Percentiles rank a stretch among this genome's conserved stretches.
Evolutionary conservation across 768 basidiomycete genomes (phyloP).

Genomic region (Candolleomyces aberdarensis): DNA sequence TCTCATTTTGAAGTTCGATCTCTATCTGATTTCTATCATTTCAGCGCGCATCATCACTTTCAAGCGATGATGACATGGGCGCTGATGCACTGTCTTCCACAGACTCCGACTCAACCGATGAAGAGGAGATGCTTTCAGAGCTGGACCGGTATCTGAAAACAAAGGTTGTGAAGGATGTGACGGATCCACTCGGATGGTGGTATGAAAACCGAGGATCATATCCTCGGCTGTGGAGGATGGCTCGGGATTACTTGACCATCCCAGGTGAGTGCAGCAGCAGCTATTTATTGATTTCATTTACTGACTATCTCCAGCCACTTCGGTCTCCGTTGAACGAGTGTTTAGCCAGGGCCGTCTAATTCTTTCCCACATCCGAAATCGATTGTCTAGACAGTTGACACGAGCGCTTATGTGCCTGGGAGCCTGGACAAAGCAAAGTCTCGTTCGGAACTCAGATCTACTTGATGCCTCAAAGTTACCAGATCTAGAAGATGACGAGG

Average conservation of each 20-base stretch:
- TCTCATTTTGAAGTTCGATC: no score
- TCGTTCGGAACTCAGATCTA: constrained; percentile 22
- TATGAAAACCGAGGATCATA: not conserved
- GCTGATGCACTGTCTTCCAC: no score
- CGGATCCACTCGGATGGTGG: not conserved
- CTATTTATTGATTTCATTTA: no score
- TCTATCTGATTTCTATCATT: no score
- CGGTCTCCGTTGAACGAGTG: constrained; percentile 23
- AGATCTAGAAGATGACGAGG: not conserved
- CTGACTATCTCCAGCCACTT: constrained; percentile 19
- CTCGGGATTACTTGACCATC: not conserved
- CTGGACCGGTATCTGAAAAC: no score
- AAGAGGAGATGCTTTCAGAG: no score
- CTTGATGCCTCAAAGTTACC: not conserved
- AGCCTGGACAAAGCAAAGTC: constrained; percentile 24
- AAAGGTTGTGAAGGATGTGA: no score
- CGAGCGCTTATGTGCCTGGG: constrained; percentile 30
- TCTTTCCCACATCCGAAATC: constrained; percentile 23
- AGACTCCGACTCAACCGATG: no score
- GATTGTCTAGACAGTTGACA: constrained; percentile 20
- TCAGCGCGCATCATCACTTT: no score
- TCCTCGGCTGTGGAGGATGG: not conserved
- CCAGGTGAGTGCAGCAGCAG: not conserved
- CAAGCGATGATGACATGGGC: no score
- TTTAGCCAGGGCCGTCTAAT: constrained; percentile 24